Evolutionary conservation across 371 early-diverging fungal genomes (phyloP).

Genomic region (Mucor racemosus): DNA sequence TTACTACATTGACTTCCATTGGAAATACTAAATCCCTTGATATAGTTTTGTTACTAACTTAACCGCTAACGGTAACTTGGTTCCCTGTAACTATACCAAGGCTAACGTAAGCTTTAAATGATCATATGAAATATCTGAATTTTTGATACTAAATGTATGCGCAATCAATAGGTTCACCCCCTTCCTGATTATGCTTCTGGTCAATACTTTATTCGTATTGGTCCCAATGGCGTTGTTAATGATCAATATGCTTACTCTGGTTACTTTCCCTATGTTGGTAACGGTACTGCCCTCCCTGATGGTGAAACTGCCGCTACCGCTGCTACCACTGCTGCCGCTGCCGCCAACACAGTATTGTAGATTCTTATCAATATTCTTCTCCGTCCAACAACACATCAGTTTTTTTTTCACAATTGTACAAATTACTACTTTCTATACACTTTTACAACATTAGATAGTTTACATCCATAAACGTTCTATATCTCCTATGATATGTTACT

Average conservation of each 20-base stretch:
- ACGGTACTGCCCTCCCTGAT: constrained; percentile 12
- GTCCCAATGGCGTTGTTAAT: constrained; percentile 15
- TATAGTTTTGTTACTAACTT: constrained; percentile 29
- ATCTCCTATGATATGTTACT: neutral
- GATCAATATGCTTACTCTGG: constrained; percentile 23
- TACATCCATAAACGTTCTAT: neutral
- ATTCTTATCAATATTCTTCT: no score
- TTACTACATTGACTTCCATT: neutral
- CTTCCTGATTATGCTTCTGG: constrained; percentile 30
- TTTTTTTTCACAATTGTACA: neutral
- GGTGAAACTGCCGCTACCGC: neutral
- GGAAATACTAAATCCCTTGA: neutral
- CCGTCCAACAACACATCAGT: neutral
- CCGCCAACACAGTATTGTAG: neutral
- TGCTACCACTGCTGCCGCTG: neutral
- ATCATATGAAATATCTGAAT: neutral
- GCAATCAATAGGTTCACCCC: constrained; percentile 18
- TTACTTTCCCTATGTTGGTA: constrained; percentile 23
- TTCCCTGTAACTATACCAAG: constrained; percentile 28
- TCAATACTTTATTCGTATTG: constrained; percentile 29
- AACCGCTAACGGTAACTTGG: constrained; percentile 25
- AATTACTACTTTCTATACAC: neutral
- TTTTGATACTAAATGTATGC: neutral
- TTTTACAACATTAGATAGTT: neutral
- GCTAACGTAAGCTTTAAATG: constrained; percentile 20